Percentiles rank a stretch among this genome's conserved stretches.
phyloP scores from a whole-genome alignment of 139 green algal species.

The Eudorina sp. region DNA sequence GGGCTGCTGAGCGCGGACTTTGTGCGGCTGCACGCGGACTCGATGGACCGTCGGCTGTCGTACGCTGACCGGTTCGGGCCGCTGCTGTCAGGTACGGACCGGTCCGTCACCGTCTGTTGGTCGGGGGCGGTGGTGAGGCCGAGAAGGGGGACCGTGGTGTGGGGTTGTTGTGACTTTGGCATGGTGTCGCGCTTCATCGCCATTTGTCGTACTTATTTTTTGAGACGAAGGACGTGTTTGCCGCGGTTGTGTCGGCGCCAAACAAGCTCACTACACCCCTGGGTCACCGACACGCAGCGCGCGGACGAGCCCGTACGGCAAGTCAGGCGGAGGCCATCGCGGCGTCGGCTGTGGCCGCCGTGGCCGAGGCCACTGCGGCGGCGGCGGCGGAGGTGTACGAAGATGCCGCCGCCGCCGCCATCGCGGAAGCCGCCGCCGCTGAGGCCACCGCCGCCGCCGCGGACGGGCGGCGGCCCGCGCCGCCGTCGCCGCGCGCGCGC shows the following conservation, averaged over 20 bases:
- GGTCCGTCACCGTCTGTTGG: too few relatives aligned
- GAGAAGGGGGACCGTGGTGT: too few relatives aligned
- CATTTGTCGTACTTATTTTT: too few relatives aligned
- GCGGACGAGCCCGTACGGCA: too few relatives aligned
- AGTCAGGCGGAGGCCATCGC: not conserved
- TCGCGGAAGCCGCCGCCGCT: not conserved
- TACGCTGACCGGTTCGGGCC: not conserved
- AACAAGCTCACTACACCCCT: too few relatives aligned
- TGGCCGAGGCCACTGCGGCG: not conserved
- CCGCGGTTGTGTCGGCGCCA: too few relatives aligned
- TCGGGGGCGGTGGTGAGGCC: too few relatives aligned
- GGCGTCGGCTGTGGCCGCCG: not conserved
- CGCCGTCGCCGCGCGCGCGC: not conserved
- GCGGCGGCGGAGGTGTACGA: not conserved
- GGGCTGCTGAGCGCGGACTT: slow-evolving; percentile 14
- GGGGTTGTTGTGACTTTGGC: too few relatives aligned
- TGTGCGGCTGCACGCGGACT: not conserved
- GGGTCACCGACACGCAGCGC: too few relatives aligned
- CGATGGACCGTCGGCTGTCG: not conserved
- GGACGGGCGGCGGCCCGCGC: too few relatives aligned
- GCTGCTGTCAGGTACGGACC: not conserved
- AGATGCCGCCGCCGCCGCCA: not conserved
- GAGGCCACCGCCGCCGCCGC: not conserved
- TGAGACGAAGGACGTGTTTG: too few relatives aligned
- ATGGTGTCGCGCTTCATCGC: too few relatives aligned